Percentiles rank a stretch among this genome's conserved stretches.
These are phyloP conservation scores for Solanum ahanhuiri DNA, from an alignment of 257 asterid species.

Conservation along the genomic window DNA sequence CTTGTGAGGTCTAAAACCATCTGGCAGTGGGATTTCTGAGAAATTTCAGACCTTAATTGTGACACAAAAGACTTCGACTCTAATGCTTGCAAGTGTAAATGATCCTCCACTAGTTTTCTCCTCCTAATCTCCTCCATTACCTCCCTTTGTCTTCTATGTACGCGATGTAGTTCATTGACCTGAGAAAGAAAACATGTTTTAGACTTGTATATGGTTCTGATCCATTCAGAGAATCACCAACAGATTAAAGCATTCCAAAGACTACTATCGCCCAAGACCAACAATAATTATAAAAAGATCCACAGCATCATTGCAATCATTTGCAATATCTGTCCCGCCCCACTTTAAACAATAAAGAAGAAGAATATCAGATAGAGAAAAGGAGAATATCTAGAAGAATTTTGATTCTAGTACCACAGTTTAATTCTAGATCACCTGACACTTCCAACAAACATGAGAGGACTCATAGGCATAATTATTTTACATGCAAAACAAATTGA, in stretches of 20 bases:
- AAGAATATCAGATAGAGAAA: not conserved
- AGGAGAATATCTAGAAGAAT: not conserved
- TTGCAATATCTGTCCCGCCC: not conserved
- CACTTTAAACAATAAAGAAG: not conserved
- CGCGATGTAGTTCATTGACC: constrained; percentile 72
- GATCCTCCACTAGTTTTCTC: constrained; percentile 20
- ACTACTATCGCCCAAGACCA: not conserved
- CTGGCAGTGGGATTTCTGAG: constrained; percentile 26
- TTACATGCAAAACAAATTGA: not conserved
- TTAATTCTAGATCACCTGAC: not conserved
- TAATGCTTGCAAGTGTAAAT: constrained; percentile 18
- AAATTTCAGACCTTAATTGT: constrained; percentile 16
- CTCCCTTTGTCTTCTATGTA: constrained; percentile 55
- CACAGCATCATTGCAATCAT: not conserved
- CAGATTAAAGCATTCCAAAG: not conserved
- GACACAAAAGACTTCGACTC: constrained; percentile 19
- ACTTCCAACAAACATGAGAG: not conserved
- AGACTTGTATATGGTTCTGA: not conserved
- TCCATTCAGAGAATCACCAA: not conserved
- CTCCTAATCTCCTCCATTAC: constrained; percentile 42
- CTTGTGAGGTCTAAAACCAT: constrained; percentile 10
- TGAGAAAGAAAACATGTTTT: constrained; percentile 13
- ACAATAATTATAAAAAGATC: not conserved
- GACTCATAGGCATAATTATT: not conserved
- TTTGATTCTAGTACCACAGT: not conserved